A percentile compares a stretch with the other conserved stretches of the same genome.
These are phyloP conservation scores for Cladophialophora psammophila DNA, from an alignment of 2,329 filamentous ascomycete genomes.

Conservation along the genomic window DNA sequence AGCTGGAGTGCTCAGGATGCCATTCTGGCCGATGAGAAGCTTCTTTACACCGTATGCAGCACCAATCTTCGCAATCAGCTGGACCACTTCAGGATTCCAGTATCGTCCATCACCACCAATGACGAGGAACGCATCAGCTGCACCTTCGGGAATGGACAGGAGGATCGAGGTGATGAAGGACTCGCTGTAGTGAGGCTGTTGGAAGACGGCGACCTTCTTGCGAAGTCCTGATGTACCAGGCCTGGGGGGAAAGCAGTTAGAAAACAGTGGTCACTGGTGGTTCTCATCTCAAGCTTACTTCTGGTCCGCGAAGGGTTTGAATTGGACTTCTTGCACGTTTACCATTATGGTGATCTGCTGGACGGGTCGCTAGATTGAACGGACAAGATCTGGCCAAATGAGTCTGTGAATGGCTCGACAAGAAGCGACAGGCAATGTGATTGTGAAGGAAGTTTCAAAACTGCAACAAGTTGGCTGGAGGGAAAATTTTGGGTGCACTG, in stretches of 20 bases:
- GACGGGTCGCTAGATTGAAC: not conserved
- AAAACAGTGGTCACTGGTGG: conserved; percentile 22
- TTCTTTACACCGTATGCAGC: conserved; percentile 99
- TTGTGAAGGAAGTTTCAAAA: not conserved
- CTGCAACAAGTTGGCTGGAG: not conserved
- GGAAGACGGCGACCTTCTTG: conserved; percentile 98
- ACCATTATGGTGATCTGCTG: conserved; percentile 17
- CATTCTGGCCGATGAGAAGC: conserved; percentile 92
- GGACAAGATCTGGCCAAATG: not conserved
- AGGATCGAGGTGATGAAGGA: conserved; percentile 94
- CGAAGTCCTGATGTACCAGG: conserved; percentile 85
- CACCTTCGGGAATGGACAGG: conserved; percentile 94
- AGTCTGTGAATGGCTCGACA: not conserved
- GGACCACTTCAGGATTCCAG: conserved; percentile 96
- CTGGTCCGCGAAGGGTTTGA: conserved; percentile 91
- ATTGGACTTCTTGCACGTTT: conserved; percentile 73
- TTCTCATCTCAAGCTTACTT: conserved; percentile 71
- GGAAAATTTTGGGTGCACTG: not conserved
- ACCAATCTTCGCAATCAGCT: conserved; percentile 96
- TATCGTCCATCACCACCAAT: conserved; percentile 97
- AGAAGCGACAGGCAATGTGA: not conserved
- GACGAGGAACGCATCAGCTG: conserved; percentile 85
- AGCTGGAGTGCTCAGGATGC: conserved; percentile 94
- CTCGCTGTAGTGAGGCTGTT: conserved; percentile 94
- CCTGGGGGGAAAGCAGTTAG: conserved; percentile 39